Conservation (phyloP, 1,284 basidiomycete species). For the Pseudozyma hubeiensis region DNA sequence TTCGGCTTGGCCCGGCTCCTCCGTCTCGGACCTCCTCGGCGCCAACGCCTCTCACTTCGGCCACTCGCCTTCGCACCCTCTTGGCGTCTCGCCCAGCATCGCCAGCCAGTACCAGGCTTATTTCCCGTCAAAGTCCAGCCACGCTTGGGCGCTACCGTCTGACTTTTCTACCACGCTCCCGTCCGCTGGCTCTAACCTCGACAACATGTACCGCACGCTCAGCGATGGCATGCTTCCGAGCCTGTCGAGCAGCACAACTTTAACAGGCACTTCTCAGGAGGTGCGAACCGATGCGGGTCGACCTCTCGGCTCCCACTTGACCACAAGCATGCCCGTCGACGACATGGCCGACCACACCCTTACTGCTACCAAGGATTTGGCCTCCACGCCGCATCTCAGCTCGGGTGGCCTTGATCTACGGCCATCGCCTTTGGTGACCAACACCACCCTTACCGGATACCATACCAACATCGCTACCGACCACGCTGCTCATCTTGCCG, state of each 20-base stretch:
- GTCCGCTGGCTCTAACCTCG: not conserved
- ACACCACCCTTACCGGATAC: conserved; percentile 37
- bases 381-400: conserved; percentile 25
- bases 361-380: conserved; percentile 1
- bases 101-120: conserved; percentile 11
- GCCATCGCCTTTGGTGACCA: conserved; percentile 30
- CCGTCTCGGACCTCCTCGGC: conserved; percentile 8
- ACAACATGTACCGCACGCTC: conserved; percentile 7
- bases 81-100: conserved; percentile 26
- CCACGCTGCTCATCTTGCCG: conserved; percentile 38
- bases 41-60: conserved; percentile 20
- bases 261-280: too few species aligned
- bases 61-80: conserved; percentile 15
- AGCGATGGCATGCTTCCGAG: conserved; percentile 16
- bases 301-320: too few species aligned
- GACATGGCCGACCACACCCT: conserved; percentile 25
- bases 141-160: conserved; percentile 15
- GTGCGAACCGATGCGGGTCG: too few species aligned
- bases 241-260: too few species aligned
- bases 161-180: not conserved
- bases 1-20: conserved; percentile 11
- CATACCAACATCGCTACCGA: conserved; percentile 41
- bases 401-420: too few species aligned
- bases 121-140: conserved; percentile 3
- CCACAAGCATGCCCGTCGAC: conserved; percentile 19